Percentiles rank a stretch among this genome's conserved stretches.
phyloP scores from a whole-genome alignment of 768 basidiomycete genomes.

The Russula dissimulans region DNA sequence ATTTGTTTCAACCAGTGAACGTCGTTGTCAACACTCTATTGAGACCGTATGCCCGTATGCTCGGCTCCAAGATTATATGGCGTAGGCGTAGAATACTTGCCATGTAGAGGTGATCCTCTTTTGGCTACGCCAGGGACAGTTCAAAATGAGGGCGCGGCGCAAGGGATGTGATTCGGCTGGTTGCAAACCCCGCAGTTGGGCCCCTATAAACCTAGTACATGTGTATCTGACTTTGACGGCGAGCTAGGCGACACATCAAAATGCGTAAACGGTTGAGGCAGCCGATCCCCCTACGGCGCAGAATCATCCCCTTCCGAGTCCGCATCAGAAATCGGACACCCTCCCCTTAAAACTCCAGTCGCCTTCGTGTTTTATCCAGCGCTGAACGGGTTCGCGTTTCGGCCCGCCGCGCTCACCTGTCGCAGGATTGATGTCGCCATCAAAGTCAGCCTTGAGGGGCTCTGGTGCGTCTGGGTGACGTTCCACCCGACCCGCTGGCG shows the following conservation, averaged over 20 bases:
- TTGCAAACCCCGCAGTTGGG: too few species aligned
- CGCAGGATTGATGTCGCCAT: slow-evolving; percentile 68
- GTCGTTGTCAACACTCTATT: too few species aligned
- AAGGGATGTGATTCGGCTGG: too few species aligned
- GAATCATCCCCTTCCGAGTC: not conserved
- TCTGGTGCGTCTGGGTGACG: slow-evolving; percentile 63
- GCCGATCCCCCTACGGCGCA: not conserved
- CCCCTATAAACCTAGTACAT: not conserved
- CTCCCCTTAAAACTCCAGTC: slow-evolving; percentile 92
- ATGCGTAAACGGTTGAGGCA: not conserved
- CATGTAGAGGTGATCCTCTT: too few species aligned
- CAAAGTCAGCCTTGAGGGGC: slow-evolving; percentile 57
- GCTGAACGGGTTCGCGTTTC: slow-evolving; percentile 70
- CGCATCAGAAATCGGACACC: slow-evolving; percentile 68
- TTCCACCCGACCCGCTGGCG: slow-evolving; percentile 27
- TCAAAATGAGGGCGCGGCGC: too few species aligned
- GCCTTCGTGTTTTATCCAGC: slow-evolving; percentile 46
- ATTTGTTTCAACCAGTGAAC: too few species aligned
- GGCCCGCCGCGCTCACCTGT: slow-evolving; percentile 87
- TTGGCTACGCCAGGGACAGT: too few species aligned
- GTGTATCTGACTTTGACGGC: not conserved
- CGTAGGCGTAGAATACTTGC: too few species aligned
- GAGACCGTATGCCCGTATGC: too few species aligned
- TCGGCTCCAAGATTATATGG: too few species aligned
- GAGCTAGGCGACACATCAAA: not conserved